Evolutionary conservation across 805 yeast species (phyloP), one percentile per base, ranked within the genome.

Genomic region (Kazachstania taianensis): DNA sequence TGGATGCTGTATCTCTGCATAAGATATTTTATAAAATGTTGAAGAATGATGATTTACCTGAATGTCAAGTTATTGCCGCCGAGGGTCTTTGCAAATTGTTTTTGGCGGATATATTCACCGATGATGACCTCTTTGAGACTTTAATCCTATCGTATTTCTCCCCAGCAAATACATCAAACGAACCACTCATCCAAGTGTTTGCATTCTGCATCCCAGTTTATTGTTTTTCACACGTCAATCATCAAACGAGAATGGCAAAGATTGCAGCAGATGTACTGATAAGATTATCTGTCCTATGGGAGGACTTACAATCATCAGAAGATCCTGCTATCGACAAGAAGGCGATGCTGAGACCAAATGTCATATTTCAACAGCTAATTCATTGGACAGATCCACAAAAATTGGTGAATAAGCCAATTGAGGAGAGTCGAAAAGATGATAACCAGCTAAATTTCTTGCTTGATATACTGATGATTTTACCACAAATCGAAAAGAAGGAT

Each of bases 191-290:
- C 32, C 96, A 87, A 55, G 81, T 82, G 0, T 70, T 87, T 40
- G 74, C 92, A 7, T 87, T 83, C 50, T 86, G 94, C 53, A 66
- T 87, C 13, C 96, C 96, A 0, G 94, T 82, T 0, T 85, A 82
- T 54, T 77, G 92, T 26, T 81, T 75, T 50, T 81, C 94, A 23
- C 86, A 78, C 48, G 63, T 66, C 0, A 61, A 62, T 13, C 94
- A 86, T 53, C 96, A 84, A 54, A 69, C 67, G 33, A 66, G 77
- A 41, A 59, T 86, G 49, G 69, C 77, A 5, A 59, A 72, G 22
- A 69, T 81, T 19, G 76, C 80, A 20, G 73, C 78, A 4, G 89
- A 81, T 57, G 73, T 82, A 3, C 57, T 82, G 27, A 61, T 65
- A 37, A 64, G 92, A 46, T 55, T 81, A 41, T 72, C 73, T 44